Conservation (phyloP, 2,329 filamentous ascomycete species). For the Knufia fluminis region DNA sequence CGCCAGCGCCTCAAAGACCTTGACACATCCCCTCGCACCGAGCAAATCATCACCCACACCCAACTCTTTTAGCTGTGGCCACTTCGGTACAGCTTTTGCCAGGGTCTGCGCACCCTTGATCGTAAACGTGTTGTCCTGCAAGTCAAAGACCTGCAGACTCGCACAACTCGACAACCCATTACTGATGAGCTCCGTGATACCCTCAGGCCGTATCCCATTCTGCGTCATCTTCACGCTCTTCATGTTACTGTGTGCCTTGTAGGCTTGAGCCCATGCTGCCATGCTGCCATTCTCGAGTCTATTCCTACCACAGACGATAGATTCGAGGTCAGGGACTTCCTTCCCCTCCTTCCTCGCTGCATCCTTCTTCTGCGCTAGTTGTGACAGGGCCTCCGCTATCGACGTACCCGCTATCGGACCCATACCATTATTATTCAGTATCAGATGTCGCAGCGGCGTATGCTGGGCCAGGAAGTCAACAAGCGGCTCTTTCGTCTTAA, state of each 20-base stretch:
- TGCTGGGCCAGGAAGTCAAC: conserved; percentile 85
- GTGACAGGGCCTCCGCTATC: conserved; percentile 76
- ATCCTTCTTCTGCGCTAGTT: conserved; percentile 75
- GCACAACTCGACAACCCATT: conserved; percentile 65
- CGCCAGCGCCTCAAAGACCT: conserved; percentile 63
- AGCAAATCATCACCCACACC: conserved; percentile 84
- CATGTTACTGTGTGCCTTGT: conserved; percentile 68
- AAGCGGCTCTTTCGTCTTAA: conserved; percentile 87
- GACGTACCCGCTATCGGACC: conserved; percentile 83
- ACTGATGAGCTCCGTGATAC: conserved; percentile 70
- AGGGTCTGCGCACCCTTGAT: conserved; percentile 68
- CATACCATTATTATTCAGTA: conserved; percentile 96
- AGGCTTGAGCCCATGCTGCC: conserved; percentile 86
- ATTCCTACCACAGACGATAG: conserved; percentile 95
- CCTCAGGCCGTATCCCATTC: conserved; percentile 92
- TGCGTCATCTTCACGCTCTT: conserved; percentile 93
- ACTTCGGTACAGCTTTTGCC: conserved; percentile 62
- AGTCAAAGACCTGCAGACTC: conserved; percentile 66
- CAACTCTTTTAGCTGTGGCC: conserved; percentile 69
- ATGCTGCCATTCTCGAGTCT: conserved; percentile 92
- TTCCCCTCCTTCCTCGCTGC: conserved; percentile 55
- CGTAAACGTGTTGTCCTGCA: conserved; percentile 98
- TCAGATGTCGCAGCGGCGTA: conserved; percentile 82
- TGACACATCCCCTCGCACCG: conserved; percentile 63
- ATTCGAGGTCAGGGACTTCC: conserved; percentile 75